phyloP scores from a whole-genome alignment of 257 asterid species.

The Leonotis leonurus region DNA sequence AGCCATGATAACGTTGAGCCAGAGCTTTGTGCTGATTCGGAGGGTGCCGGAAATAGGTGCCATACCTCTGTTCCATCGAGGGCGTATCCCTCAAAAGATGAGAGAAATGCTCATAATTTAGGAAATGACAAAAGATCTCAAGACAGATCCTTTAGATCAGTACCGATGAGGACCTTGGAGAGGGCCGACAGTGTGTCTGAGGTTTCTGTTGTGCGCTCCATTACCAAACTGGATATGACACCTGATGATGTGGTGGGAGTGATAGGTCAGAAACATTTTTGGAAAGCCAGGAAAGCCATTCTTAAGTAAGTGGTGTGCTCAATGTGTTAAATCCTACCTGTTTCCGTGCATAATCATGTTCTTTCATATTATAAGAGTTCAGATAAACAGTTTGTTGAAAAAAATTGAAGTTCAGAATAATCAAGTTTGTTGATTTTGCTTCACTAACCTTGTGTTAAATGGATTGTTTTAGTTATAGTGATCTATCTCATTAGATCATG shows the following conservation, averaged over 20 bases:
- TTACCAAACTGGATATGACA: conserved; percentile 37
- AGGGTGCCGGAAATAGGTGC: conserved; percentile 8
- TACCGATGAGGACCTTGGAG: conserved; percentile 29
- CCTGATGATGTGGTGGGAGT: conserved; percentile 86
- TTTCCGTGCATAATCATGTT: neutral
- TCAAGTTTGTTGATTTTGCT: neutral
- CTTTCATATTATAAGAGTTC: neutral
- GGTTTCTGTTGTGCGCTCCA: conserved; percentile 55
- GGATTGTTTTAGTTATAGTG: neutral
- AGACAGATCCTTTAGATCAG: conserved; percentile 25
- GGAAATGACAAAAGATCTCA: conserved; percentile 31
- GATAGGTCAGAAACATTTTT: conserved; percentile 74
- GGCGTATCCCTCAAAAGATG: conserved; percentile 24
- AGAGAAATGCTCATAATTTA: conserved; percentile 17
- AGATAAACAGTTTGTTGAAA: neutral
- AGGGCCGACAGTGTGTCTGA: conserved; percentile 49
- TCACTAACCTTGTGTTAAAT: neutral
- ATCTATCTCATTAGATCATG: neutral
- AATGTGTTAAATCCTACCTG: no score
- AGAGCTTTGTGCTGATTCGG: conserved; percentile 18
- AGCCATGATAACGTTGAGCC: conserved; percentile 14
- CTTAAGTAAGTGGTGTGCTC: conserved; percentile 59
- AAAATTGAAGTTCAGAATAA: neutral
- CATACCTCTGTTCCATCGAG: conserved; percentile 2
- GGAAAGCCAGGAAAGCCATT: conserved; percentile 93